Base-by-base conservation (phyloP, 164 flowering plant species). In the Vitis cinerea region DNA sequence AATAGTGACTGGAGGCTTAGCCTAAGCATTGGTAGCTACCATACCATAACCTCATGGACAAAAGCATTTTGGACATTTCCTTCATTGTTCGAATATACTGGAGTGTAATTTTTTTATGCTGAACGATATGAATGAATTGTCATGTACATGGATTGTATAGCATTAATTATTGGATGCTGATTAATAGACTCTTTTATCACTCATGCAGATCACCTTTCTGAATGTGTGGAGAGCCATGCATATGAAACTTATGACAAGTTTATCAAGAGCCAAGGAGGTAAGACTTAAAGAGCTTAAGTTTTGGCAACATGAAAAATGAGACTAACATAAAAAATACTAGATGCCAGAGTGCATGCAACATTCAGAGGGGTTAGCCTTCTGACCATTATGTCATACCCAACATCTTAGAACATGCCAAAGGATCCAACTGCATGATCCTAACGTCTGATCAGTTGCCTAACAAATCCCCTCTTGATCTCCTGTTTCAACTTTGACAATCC, bases 201-300 rank as follows among this genome's bases (percentile, higher is more conserved):
- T 70, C 16, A 9, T 80, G 80, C 92, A 95, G 97, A 95, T 85
- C 97, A 95, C 79, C 90, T 95, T 79, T 93, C 98, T 47, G 98
- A 93, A 85, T 90, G 97, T 61, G 99, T 95, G 61, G 99, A 96
- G 85, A 78, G 61, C 69, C 99, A 96, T 80, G 98, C 98, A 49
- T 96, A 60, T 80, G 83, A 77, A 78, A 93, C 99, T 69, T 96
- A 91, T 71, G 98, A 96, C 86, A 93, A 96, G 78, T 93, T 93
- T 79, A 81, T 96, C 83, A 96, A 83, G 81, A 83, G 75, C n/a
- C 74, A 83, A 70, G 97, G 88, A 85, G 98, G 99, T 90, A 77
- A 8, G 60, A 10, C 65, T 53, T 14, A 19, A 19, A 12, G 29
- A 64, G 58, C 9, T 31, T 49, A 64, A 10, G 9, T 30, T 37